Evolutionary conservation across 768 basidiomycete genomes (phyloP), one percentile per base, ranked within the genome.

Genomic region (Psilocybe sp.): DNA sequence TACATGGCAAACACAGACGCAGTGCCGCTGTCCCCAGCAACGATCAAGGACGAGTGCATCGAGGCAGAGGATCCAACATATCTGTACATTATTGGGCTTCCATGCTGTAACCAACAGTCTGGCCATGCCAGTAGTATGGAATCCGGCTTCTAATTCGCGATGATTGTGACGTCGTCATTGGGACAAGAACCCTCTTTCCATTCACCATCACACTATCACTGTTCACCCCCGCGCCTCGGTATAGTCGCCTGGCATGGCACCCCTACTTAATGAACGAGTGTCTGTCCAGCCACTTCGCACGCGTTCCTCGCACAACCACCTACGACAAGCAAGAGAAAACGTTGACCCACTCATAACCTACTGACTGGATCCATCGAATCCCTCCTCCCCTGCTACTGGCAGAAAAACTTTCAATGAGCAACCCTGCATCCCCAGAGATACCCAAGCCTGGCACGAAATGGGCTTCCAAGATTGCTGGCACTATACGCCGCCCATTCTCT

Each of bases 401-500:
- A 15, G 19, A 40, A 47, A 41, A 46, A 40, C 45, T 53, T 40
- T 53, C 53, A 15, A 67, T 64, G 62, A 65, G 62, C 47, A 66
- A 58, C 52, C 59, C 67, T 15, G 43, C 52, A 40, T 51, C 50
- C 33, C 52, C 52, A 38, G 52, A 45, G 7, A 54, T 51, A 1
- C 48, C 53, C 19, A 37, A 35, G 23, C 14, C 47, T 55, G 77
- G 70, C 60, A 71, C 77, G 40, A 72, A 78, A 60, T 83, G 85
- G 66, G 67, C 73, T 15, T 51, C 60, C 36, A 82, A 85, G 44
- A 77, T 87, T 69, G 80, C 80, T 43, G 75, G 72, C 42, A 78
- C 71, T 45, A 72, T 85, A 61, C 77, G 83, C 7, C 65, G 67
- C 53, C 65, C 79, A 43, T 43, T 52, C 23, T 66, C 63, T 7